These are phyloP conservation scores for Phytophthora agathidicida DNA, from an alignment of 352 stramenopile genomes.

Conservation along the genomic window DNA sequence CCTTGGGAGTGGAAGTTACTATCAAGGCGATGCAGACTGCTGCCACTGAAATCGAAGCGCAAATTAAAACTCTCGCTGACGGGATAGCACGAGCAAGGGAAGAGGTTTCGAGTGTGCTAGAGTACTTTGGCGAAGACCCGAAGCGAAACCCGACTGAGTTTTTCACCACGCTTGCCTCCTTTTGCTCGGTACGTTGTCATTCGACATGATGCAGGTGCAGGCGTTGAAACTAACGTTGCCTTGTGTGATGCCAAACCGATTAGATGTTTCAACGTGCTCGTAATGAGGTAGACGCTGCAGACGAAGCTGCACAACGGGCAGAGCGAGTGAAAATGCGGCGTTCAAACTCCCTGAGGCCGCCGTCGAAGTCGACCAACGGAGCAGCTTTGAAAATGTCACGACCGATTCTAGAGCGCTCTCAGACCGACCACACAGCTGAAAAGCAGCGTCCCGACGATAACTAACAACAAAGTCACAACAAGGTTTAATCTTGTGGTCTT, in stretches of 20 bases:
- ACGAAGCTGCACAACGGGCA: conserved; percentile 57
- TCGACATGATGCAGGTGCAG: neutral
- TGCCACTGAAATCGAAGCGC: conserved; percentile 41
- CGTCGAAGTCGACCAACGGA: conserved; percentile 22
- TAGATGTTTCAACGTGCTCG: conserved; percentile 71
- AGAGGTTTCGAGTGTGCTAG: conserved; percentile 75
- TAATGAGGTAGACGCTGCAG: conserved; percentile 71
- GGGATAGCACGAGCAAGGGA: conserved; percentile 48
- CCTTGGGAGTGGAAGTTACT: conserved; percentile 24
- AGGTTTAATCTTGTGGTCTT: conserved; percentile 16
- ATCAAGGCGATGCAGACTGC: conserved; percentile 44
- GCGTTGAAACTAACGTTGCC: neutral
- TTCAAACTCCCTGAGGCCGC: conserved; percentile 21
- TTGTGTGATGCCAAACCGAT: neutral
- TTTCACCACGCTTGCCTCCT: conserved; percentile 84
- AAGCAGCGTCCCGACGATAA: conserved; percentile 21
- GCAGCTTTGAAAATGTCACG: conserved; percentile 28
- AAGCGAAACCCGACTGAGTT: conserved; percentile 74
- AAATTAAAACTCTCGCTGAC: conserved; percentile 51
- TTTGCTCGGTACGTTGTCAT: conserved; percentile 53
- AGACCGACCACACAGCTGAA: conserved; percentile 28
- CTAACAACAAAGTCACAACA: conserved; percentile 10
- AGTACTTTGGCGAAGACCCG: conserved; percentile 89
- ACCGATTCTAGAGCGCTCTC: conserved; percentile 39
- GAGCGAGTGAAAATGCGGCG: conserved; percentile 73